Percentiles rank a stretch among this genome's conserved stretches.
These are phyloP conservation scores for Zalaria sp. DNA, from an alignment of 2,329 filamentous ascomycete genomes.

Conservation along the genomic window DNA sequence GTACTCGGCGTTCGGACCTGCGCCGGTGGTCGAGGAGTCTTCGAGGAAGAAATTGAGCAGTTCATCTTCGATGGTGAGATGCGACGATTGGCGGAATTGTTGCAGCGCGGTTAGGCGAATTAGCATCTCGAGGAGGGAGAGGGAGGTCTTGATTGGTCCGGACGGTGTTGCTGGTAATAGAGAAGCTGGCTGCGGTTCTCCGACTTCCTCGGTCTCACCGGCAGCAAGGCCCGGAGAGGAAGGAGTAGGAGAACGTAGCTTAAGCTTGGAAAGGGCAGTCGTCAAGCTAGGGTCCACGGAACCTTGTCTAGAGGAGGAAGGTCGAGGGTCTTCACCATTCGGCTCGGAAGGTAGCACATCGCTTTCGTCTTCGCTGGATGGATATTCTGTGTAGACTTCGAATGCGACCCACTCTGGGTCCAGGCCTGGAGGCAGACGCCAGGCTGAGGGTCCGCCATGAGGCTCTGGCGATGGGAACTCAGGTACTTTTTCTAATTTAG, in stretches of 20 bases:
- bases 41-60: slow-evolving; percentile 77
- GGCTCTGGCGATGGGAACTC: background rate
- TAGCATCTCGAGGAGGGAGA: slow-evolving; percentile 78
- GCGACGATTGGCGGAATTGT: slow-evolving; percentile 80
- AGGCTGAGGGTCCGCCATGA: slow-evolving; percentile 14
- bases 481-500: slow-evolving; percentile 4
- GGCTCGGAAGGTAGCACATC: slow-evolving; percentile 4
- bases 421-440: slow-evolving; percentile 56
- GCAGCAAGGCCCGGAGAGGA: slow-evolving; percentile 4
- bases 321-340: slow-evolving; percentile 4
- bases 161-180: slow-evolving; percentile 18
- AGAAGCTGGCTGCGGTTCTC: slow-evolving; percentile 12
- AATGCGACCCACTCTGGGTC: slow-evolving; percentile 88
- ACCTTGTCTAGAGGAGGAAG: slow-evolving; percentile 7
- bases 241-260: slow-evolving; percentile 19
- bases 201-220: slow-evolving; percentile 21
- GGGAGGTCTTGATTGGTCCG: slow-evolving; percentile 43
- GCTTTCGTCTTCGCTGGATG: slow-evolving; percentile 40
- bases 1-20: slow-evolving; percentile 46
- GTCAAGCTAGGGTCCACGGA: slow-evolving; percentile 28
- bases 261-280: slow-evolving; percentile 32
- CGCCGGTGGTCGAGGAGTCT: slow-evolving; percentile 52
- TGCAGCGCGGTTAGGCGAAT: slow-evolving; percentile 76
- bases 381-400: slow-evolving; percentile 61
- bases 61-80: slow-evolving; percentile 81